Evolutionary conservation across 1,284 basidiomycete species (phyloP), one percentile per base, ranked within the genome.

Genomic region (Fomitopsis palustris): DNA sequence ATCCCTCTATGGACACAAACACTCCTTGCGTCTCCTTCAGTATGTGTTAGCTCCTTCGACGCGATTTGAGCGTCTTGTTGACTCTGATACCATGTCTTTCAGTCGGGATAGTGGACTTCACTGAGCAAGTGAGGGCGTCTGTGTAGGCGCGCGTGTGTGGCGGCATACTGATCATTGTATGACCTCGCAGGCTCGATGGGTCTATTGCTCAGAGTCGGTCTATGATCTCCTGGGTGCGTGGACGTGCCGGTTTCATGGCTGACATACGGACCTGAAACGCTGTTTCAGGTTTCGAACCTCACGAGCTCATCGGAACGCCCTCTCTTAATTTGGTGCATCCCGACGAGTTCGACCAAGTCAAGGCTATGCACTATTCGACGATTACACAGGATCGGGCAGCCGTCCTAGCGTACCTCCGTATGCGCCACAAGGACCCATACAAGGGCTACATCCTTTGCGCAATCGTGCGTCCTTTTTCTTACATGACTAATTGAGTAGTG

Each of bases 21-120:
- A 78, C 82, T 5, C 83, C 86, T 27, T 81, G 80, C 65, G 78
- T 88, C 51, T 90, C 88, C 31, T 90, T 88, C 78, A 89, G 88
- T 89, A 62, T 56, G 86, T 80, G 55, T 84, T 78, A 38, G 59
- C 42, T 49, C 54, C 29, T 38, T 53, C n/a, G 33, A 31, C 23
- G 10, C 41, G 23, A 38, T 47, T 17, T 43, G 10, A 33, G 33
- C 55, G 25, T 60, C 58, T 35, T 53, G 31, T 57, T 61, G 47
- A 60, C 51, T 55, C 45, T 29, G 4, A 27, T n/a, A 29, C 23
- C 39, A 47, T 56, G 60, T 51, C 60, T 59, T 52, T 60, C 67
- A 90, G 87, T 90, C 61, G 86, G 84, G 9, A 89, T 90, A 64
- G 83, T 88, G 35, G 87, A 90, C 71, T 90, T 90, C 71, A 84